These are phyloP conservation scores for Neoarthrinium moseri DNA, from an alignment of 2,329 filamentous ascomycete species.

Conservation along the genomic window DNA sequence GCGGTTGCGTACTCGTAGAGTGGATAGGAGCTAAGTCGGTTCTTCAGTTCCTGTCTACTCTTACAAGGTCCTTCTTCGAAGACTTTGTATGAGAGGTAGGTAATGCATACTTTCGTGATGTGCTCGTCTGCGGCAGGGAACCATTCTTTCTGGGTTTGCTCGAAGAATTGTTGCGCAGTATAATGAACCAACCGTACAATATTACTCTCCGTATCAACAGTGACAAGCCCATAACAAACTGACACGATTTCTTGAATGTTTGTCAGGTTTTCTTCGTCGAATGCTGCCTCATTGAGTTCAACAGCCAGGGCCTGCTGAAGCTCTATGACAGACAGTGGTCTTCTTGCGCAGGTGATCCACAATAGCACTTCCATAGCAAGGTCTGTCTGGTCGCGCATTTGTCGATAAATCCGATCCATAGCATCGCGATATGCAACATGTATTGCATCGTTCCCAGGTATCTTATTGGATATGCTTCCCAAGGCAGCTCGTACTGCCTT, in stretches of 20 bases:
- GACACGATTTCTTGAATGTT: not conserved
- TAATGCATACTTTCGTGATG: constrained; percentile 30
- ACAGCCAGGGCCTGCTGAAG: constrained; percentile 40
- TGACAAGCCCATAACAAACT: constrained; percentile 31
- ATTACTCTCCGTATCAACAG: constrained; percentile 24
- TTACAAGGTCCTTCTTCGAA: too few species aligned
- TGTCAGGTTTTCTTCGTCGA: constrained; percentile 32
- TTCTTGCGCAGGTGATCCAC: constrained; percentile 37
- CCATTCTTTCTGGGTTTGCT: constrained; percentile 22
- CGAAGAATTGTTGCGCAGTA: constrained; percentile 44
- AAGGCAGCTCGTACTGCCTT: constrained; percentile 27
- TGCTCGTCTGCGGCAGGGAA: constrained; percentile 27
- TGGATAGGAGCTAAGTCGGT: not conserved
- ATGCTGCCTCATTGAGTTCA: constrained; percentile 16
- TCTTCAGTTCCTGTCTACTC: not conserved
- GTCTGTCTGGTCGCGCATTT: constrained; percentile 23
- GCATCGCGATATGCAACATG: constrained; percentile 36
- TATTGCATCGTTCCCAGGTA: constrained; percentile 27
- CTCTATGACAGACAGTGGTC: constrained; percentile 30
- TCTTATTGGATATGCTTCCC: constrained; percentile 31
- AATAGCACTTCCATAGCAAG: constrained; percentile 35
- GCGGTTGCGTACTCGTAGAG: too few species aligned
- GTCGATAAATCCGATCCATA: constrained; percentile 38
- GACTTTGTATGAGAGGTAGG: too few species aligned
- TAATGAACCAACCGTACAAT: constrained; percentile 39